Conservation (phyloP, 2,329 filamentous ascomycete species). For the Ramichloridium luteum region DNA sequence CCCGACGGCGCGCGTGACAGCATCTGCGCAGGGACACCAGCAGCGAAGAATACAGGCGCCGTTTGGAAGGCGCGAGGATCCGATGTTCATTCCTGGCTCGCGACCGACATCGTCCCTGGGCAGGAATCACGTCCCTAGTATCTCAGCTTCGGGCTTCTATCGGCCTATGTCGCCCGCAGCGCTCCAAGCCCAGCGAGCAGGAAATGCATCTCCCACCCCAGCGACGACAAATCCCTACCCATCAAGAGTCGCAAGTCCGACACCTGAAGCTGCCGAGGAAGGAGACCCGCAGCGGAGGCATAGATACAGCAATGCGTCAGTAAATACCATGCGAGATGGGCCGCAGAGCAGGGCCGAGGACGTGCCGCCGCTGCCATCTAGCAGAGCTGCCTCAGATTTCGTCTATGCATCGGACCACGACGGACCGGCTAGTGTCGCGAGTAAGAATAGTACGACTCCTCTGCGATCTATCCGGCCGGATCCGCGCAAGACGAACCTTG, state of each 20-base stretch:
- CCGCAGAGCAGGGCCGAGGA: conserved; percentile 29
- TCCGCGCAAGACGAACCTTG: not conserved
- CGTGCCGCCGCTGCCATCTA: conserved; percentile 46
- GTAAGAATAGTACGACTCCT: conserved; percentile 68
- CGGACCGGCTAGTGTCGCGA: conserved; percentile 41
- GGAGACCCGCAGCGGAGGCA: conserved; percentile 32
- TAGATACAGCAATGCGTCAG: conserved; percentile 48
- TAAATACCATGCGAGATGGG: conserved; percentile 31
- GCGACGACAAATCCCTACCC: conserved; percentile 5
- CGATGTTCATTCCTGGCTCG: conserved; percentile 8
- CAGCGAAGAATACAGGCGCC: conserved; percentile 11
- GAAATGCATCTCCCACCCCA: no score
- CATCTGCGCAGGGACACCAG: not conserved
- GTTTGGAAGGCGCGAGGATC: conserved; percentile 3
- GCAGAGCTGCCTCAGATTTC: conserved; percentile 58
- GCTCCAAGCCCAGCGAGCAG: conserved; percentile 76
- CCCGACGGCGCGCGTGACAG: not conserved
- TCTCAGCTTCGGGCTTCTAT: conserved; percentile 86
- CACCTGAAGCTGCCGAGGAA: conserved; percentile 7
- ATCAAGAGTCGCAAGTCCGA: conserved; percentile 7
- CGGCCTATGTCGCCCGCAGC: conserved; percentile 93
- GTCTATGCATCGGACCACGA: conserved; percentile 3
- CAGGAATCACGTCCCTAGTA: conserved; percentile 76
- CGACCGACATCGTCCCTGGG: conserved; percentile 51
- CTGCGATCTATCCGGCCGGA: conserved; percentile 39